Conservation (phyloP, 306 rosid genomes). For the Gastrolobium bilobum region DNA sequence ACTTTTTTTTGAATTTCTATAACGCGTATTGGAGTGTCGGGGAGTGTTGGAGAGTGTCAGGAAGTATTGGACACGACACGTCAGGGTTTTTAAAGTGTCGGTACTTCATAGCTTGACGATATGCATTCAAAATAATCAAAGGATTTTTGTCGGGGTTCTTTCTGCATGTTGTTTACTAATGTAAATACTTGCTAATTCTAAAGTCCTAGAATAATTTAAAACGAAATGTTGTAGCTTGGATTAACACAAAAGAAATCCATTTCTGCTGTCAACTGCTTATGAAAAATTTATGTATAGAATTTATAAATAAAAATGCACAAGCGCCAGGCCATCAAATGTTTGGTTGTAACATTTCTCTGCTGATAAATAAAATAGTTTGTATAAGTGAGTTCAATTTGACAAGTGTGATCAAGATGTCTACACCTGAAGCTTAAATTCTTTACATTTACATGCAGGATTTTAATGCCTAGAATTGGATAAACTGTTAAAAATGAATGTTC, state of each 20-base stretch:
- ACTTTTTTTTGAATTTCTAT: no score
- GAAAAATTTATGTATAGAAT: not conserved
- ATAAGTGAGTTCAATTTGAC: slow-evolving; percentile 27
- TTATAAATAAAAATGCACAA: slow-evolving; percentile 8
- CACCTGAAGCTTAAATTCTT: slow-evolving; percentile 19
- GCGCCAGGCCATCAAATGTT: not conserved
- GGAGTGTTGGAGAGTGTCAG: no score
- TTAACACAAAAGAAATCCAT: not conserved
- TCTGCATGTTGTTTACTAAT: not conserved
- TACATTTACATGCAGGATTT: not conserved
- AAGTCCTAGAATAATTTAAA: not conserved
- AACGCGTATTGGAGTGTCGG: no score
- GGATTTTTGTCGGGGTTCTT: slow-evolving; percentile 5
- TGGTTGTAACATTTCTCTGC: not conserved
- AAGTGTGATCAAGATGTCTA: not conserved
- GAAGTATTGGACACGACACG: no score
- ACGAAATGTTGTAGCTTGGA: not conserved
- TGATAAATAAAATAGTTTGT: not conserved
- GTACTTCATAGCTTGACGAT: not conserved
- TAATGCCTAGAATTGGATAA: not conserved
- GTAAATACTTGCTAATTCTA: not conserved
- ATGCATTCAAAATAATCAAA: slow-evolving; percentile 13
- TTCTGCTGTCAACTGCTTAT: not conserved
- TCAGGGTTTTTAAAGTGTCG: no score
- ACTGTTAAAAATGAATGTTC: slow-evolving; percentile 17